Percentiles rank a stretch among this genome's conserved stretches.
These are phyloP conservation scores for Creolimax fragrantissima DNA, from an alignment of 78 protist genomes.

Conservation along the genomic window DNA sequence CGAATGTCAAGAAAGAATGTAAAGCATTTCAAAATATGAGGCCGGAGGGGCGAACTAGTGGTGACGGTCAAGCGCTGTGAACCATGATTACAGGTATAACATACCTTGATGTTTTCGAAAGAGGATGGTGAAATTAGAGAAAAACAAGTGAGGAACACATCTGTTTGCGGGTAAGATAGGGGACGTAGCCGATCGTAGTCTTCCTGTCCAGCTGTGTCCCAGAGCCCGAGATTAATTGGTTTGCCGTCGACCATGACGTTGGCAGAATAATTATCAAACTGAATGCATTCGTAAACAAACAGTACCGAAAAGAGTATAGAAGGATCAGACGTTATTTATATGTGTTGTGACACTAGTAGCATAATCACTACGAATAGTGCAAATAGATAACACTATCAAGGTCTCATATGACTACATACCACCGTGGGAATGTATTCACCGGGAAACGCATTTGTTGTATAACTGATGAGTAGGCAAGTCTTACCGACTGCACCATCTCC, in stretches of 20 bases:
- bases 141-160: conserved; percentile 72
- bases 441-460: conserved; percentile 85
- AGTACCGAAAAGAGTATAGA: not conserved
- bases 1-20: too few species aligned
- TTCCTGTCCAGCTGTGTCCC: conserved; percentile 99
- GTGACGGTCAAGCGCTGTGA: too few species aligned
- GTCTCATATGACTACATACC: not conserved
- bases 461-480: conserved; percentile 71
- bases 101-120: conserved; percentile 60
- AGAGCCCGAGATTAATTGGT: conserved; percentile 71
- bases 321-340: not conserved
- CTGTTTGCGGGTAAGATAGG: conserved; percentile 83
- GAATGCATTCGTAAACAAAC: not conserved
- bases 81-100: too few species aligned
- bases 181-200: conserved; percentile 95
- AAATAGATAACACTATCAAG: not conserved
- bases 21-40: not conserved
- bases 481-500: conserved; percentile 90
- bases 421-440: conserved; percentile 60
- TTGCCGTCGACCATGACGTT: conserved; percentile 78
- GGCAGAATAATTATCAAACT: conserved; percentile 81
- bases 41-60: too few species aligned
- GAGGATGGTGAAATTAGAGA: conserved; percentile 56
- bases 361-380: not conserved
- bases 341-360: not conserved